phyloP scores from a whole-genome alignment of 768 basidiomycete species.

The Suillus alpinus region DNA sequence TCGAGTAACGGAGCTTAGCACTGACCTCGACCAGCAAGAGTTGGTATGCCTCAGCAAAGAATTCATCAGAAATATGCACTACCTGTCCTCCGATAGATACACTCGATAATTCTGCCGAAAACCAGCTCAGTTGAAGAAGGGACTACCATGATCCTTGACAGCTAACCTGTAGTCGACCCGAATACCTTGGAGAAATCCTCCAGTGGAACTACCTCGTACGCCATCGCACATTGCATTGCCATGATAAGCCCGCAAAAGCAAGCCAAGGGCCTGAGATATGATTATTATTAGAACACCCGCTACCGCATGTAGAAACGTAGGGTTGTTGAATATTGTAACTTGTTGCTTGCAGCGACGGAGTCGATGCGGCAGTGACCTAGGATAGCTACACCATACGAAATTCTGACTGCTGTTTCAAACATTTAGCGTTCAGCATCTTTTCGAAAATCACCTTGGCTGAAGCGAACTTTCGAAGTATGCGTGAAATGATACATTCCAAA shows the following conservation, averaged over 20 bases:
- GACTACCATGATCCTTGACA: background rate
- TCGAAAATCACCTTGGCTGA: background rate
- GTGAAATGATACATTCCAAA: background rate
- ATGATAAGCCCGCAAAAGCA: background rate
- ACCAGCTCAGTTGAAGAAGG: background rate
- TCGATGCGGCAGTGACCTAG: background rate
- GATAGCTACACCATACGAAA: background rate
- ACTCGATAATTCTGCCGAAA: conserved; percentile 79
- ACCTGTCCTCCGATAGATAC: conserved; percentile 78
- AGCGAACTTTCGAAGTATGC: background rate
- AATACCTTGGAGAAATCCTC: conserved; percentile 48
- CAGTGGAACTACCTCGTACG: conserved; percentile 42
- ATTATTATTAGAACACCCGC: conserved; percentile 1
- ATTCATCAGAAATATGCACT: conserved; percentile 85
- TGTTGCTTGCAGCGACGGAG: background rate
- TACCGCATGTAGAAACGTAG: background rate
- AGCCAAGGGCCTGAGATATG: background rate
- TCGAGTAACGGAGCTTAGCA: background rate
- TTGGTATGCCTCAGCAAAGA: conserved; percentile 87
- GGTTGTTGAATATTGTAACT: background rate
- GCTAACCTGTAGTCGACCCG: conserved; percentile 49
- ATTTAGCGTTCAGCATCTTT: background rate
- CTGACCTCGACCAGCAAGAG: conserved; percentile 79
- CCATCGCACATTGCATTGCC: conserved; percentile 31
- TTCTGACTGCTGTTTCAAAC: background rate